phyloP scores from a whole-genome alignment of 2,329 filamentous ascomycete species.

The Colletotrichum tabaci region DNA sequence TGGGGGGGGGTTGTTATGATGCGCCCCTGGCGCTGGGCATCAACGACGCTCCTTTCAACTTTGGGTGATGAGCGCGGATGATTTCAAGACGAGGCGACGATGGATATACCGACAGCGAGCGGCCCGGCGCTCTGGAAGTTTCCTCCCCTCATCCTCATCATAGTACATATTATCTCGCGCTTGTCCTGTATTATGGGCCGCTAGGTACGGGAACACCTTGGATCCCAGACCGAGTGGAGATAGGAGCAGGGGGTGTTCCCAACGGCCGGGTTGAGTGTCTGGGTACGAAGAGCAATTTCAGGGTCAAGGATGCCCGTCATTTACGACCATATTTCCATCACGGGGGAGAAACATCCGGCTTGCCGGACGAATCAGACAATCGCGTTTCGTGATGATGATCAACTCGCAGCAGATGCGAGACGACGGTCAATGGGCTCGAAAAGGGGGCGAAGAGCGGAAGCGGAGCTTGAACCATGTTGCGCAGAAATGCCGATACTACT shows the following conservation, averaged over 20 bases:
- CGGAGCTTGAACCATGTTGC: slow-evolving; percentile 30
- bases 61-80: slow-evolving; percentile 13
- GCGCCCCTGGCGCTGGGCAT: slow-evolving; percentile 28
- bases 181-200: slow-evolving; percentile 30
- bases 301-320: slow-evolving; percentile 37
- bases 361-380: slow-evolving; percentile 35
- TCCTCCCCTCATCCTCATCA: slow-evolving; percentile 2
- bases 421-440: slow-evolving; percentile 13
- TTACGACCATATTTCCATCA: slow-evolving; percentile 36
- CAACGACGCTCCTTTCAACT: slow-evolving; percentile 15
- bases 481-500: slow-evolving; percentile 7
- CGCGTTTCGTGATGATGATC: slow-evolving; percentile 36
- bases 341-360: slow-evolving; percentile 15
- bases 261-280: slow-evolving; percentile 25
- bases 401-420: slow-evolving; percentile 19
- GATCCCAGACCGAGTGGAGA: slow-evolving; percentile 34
- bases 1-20: not conserved
- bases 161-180: slow-evolving; percentile 10
- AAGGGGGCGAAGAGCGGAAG: slow-evolving; percentile 23
- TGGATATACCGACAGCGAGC: slow-evolving; percentile 14
- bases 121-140: slow-evolving; percentile 22
- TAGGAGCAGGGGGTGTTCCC: slow-evolving; percentile 28
- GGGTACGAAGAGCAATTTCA: slow-evolving; percentile 36
- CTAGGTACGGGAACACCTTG: slow-evolving; percentile 35
- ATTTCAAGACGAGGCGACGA: slow-evolving; percentile 30